A percentile compares a stretch with the other conserved stretches of the same genome.
Conservation (phyloP, 345 rosid genomes). For the Microcos paniculata region DNA sequence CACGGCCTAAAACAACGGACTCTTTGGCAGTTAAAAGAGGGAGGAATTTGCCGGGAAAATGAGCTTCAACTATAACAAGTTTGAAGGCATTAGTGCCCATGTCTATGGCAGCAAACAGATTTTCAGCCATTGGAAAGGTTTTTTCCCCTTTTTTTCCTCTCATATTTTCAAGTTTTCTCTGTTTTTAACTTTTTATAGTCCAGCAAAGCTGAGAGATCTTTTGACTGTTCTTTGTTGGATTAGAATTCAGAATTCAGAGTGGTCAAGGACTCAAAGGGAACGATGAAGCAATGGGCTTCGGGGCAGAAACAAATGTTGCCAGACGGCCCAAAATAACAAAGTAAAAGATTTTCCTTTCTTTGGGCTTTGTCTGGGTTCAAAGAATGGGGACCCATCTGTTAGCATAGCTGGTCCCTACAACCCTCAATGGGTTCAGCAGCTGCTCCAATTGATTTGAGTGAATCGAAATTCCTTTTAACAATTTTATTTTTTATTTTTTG, state of each 20-base stretch:
- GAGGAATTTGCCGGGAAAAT: conserved; percentile 48
- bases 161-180: too few species aligned
- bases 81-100: conserved; percentile 77
- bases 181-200: background rate
- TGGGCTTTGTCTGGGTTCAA: background rate
- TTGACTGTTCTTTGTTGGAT: background rate
- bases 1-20: conserved; percentile 51
- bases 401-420: too few species aligned
- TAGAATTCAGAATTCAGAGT: background rate
- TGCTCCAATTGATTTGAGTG: too few species aligned
- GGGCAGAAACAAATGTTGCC: background rate
- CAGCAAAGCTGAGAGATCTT: background rate
- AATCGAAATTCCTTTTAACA: too few species aligned
- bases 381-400: too few species aligned
- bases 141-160: background rate
- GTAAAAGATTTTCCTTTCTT: background rate
- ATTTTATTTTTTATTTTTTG: too few species aligned
- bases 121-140: conserved; percentile 20
- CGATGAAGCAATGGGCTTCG: background rate
- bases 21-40: conserved; percentile 46
- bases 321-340: background rate
- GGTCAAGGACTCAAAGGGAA: background rate
- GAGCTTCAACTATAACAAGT: conserved; percentile 54
- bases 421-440: too few species aligned
- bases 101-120: conserved; percentile 58